phyloP scores from a whole-genome alignment of 2,329 filamentous ascomycete genomes.

The Exophiala calicioides region DNA sequence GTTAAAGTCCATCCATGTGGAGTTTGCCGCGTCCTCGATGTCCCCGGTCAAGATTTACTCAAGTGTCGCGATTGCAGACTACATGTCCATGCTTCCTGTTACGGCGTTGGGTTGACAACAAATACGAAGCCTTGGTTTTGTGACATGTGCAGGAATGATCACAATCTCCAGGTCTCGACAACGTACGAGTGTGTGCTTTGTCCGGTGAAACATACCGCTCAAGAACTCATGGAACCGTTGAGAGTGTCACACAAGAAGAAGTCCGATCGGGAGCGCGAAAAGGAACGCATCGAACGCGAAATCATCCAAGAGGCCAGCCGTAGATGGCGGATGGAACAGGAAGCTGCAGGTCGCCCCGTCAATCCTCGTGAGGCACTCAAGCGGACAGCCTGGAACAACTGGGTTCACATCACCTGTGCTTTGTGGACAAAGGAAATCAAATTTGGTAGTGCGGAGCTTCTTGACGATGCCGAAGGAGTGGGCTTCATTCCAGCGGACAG shows the following conservation, averaged over 20 bases:
- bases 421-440: conserved; percentile 90
- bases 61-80: conserved; percentile 85
- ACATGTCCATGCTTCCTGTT: conserved; percentile 88
- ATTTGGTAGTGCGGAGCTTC: conserved; percentile 78
- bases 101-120: conserved; percentile 66
- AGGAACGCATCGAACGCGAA: conserved; percentile 82
- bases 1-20: conserved; percentile 79
- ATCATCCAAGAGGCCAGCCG: conserved; percentile 75
- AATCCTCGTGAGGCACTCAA: conserved; percentile 90
- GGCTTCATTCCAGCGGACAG: conserved; percentile 72
- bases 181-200: conserved; percentile 93
- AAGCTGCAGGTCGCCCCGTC: conserved; percentile 77
- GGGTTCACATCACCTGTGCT: conserved; percentile 94
- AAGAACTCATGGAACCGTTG: conserved; percentile 80
- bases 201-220: conserved; percentile 75
- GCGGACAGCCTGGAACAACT: conserved; percentile 93
- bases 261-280: conserved; percentile 85
- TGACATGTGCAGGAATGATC: conserved; percentile 94
- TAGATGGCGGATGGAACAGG: conserved; percentile 79
- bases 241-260: conserved; percentile 85
- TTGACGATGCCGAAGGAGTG: conserved; percentile 88
- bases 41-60: conserved; percentile 69
- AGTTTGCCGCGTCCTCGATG: conserved; percentile 75
- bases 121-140: conserved; percentile 83
- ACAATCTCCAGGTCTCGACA: conserved; percentile 87